Conservation (phyloP, 495 filamentous ascomycete species). For the Aspergillus haitiensis region DNA sequence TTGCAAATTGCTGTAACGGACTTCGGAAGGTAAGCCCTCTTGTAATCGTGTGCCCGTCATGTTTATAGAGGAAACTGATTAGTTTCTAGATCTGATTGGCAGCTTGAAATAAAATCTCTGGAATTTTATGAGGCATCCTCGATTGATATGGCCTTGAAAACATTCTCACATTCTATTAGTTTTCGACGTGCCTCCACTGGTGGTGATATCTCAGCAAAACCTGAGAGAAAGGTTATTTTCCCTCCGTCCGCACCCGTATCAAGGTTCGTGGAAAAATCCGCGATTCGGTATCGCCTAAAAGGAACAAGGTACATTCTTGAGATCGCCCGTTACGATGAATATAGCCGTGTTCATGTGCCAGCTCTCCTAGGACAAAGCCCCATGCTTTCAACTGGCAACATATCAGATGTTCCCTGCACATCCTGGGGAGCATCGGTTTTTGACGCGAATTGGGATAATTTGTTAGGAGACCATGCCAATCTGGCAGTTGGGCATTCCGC, state of each 20-base stretch:
- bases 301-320: conserved; percentile 55
- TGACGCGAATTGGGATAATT: conserved; percentile 52
- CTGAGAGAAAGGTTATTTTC: conserved; percentile 32
- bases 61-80: conserved; percentile 9
- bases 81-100: conserved; percentile 39
- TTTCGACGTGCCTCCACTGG: conserved; percentile 23
- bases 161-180: conserved; percentile 29
- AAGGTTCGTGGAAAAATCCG: conserved; percentile 50
- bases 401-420: conserved; percentile 24
- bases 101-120: conserved; percentile 40
- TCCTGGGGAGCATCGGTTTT: conserved; percentile 52
- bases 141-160: conserved; percentile 26
- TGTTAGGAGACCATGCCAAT: conserved; percentile 36
- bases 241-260: conserved; percentile 24
- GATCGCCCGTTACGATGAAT: conserved; percentile 56
- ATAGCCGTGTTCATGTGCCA: conserved; percentile 29
- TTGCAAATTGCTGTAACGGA: conserved; percentile 40
- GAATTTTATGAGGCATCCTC: conserved; percentile 31
- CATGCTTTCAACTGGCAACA: conserved; percentile 19
- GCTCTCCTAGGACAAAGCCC: conserved; percentile 3
- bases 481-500: conserved; percentile 32
- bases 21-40: conserved; percentile 33
- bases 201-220: conserved; percentile 25
- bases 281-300: conserved; percentile 49
- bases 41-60: too few species aligned